A percentile compares a stretch with the other conserved stretches of the same genome.
phyloP scores from a whole-genome alignment of 306 rosid species.

The Canavalia ensiformis region DNA sequence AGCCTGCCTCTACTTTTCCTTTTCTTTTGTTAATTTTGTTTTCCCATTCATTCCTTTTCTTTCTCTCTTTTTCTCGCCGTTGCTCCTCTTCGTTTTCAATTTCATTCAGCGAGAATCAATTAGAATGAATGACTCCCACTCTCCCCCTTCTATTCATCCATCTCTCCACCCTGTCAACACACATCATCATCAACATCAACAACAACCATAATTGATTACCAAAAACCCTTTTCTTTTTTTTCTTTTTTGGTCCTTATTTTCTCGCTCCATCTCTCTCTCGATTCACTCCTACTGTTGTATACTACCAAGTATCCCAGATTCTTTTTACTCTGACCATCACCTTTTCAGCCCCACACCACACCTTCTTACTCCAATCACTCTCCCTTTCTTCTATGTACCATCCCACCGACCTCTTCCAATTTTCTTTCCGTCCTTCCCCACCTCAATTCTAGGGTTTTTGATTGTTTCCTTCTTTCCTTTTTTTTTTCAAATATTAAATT shows the following conservation, averaged over 20 bases:
- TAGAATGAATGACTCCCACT: constrained; percentile 31
- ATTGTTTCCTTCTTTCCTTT: neutral
- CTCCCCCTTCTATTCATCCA: neutral
- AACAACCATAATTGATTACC: constrained; percentile 49
- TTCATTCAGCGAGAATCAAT: neutral
- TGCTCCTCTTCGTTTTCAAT: constrained; percentile 37
- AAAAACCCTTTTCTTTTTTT: neutral
- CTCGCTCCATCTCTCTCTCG: neutral
- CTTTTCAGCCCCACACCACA: constrained; percentile 38
- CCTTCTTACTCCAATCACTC: constrained; percentile 36
- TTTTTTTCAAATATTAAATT: neutral
- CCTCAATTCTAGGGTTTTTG: constrained; percentile 65
- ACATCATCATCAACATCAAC: constrained; percentile 47
- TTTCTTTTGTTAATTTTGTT: neutral
- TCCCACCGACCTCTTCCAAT: constrained; percentile 45
- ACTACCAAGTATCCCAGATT: neutral
- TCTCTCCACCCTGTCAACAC: constrained; percentile 45
- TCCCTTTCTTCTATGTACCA: constrained; percentile 8
- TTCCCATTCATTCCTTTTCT: neutral
- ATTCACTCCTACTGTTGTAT: constrained; percentile 39
- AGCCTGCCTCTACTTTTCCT: neutral
- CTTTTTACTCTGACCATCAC: constrained; percentile 41
- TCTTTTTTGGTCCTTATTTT: neutral
- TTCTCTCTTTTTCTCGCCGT: constrained; percentile 29
- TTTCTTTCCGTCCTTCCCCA: constrained; percentile 41